phyloP scores from a whole-genome alignment of 2,329 filamentous ascomycete species.

The Metarhizium anisopliae region DNA sequence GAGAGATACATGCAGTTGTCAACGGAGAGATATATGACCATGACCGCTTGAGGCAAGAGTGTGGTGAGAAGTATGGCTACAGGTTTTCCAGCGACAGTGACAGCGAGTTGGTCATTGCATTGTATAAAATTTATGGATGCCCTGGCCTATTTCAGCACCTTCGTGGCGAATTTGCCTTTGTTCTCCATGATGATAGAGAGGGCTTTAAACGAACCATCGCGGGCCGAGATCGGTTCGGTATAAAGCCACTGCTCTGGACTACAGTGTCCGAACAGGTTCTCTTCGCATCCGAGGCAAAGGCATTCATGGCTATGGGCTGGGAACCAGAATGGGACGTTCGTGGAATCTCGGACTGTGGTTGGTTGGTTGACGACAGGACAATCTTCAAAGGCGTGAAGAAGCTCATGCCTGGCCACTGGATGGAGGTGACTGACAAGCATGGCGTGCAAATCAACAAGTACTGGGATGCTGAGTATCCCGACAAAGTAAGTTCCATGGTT shows the following conservation, averaged over 20 bases:
- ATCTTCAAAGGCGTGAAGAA: conserved; percentile 39
- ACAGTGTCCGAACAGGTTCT: conserved; percentile 29
- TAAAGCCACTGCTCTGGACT: conserved; percentile 48
- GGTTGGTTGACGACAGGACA: conserved; percentile 35
- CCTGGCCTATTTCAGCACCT: conserved; percentile 29
- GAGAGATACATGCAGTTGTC: conserved; percentile 43
- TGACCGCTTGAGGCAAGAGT: conserved; percentile 30
- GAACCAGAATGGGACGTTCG: conserved; percentile 43
- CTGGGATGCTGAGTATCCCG: conserved; percentile 42
- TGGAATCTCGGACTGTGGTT: conserved; percentile 32
- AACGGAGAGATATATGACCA: conserved; percentile 52
- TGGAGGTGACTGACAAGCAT: conserved; percentile 25
- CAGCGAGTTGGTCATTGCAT: conserved; percentile 36
- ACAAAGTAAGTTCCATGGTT: conserved; percentile 31
- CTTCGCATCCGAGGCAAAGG: conserved; percentile 45
- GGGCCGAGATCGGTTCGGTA: conserved; percentile 44
- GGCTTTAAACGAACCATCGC: conserved; percentile 32
- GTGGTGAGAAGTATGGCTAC: conserved; percentile 26
- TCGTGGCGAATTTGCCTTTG: conserved; percentile 45
- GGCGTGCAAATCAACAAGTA: conserved; percentile 33
- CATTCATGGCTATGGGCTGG: conserved; percentile 41
- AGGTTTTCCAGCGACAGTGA: conserved; percentile 37
- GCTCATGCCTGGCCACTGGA: conserved; percentile 34
- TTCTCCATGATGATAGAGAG: conserved; percentile 35
- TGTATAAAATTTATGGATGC: conserved; percentile 39